Conservation (phyloP, 768 basidiomycete species). For the Termitomyces sp. region DNA sequence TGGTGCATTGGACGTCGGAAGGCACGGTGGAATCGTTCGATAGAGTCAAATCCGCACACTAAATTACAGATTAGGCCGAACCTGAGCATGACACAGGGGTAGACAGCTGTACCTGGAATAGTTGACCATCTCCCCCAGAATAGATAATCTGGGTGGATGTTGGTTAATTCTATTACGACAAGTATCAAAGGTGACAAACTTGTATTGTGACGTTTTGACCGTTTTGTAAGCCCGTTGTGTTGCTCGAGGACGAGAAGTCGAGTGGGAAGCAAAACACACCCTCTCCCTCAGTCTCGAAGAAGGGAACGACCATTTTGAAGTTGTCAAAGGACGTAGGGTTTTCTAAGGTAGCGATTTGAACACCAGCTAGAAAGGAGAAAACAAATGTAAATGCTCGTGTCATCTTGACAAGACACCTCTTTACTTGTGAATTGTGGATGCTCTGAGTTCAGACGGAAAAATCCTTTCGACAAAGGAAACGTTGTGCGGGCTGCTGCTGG, state of each 20-base stretch:
- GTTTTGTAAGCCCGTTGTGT: conserved; percentile 43
- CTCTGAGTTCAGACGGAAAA: conserved; percentile 60
- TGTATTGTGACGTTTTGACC: conserved; percentile 76
- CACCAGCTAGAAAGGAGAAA: conserved; percentile 36
- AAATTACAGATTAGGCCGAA: background rate
- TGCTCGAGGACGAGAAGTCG: conserved; percentile 42
- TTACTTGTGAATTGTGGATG: conserved; percentile 59
- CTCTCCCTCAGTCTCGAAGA: conserved; percentile 45
- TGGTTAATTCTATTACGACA: background rate
- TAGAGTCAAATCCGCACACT: conserved; percentile 82
- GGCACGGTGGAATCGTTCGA: conserved; percentile 45
- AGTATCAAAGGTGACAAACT: conserved; percentile 16
- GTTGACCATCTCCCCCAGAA: conserved; percentile 63
- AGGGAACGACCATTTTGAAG: conserved; percentile 51
- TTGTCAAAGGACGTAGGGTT: conserved; percentile 40
- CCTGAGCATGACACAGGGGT: conserved; percentile 1
- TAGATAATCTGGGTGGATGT: conserved; percentile 38
- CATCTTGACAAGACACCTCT: conserved; percentile 14
- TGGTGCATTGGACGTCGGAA: conserved; percentile 33
- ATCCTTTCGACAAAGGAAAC: conserved; percentile 63
- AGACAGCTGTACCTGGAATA: conserved; percentile 54
- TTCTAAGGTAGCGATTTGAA: conserved; percentile 47
- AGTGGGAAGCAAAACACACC: conserved; percentile 68
- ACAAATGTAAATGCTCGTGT: background rate
- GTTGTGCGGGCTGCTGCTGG: conserved; percentile 50